Conservation (phyloP, 306 rosid species). For the Prunus padus region DNA sequence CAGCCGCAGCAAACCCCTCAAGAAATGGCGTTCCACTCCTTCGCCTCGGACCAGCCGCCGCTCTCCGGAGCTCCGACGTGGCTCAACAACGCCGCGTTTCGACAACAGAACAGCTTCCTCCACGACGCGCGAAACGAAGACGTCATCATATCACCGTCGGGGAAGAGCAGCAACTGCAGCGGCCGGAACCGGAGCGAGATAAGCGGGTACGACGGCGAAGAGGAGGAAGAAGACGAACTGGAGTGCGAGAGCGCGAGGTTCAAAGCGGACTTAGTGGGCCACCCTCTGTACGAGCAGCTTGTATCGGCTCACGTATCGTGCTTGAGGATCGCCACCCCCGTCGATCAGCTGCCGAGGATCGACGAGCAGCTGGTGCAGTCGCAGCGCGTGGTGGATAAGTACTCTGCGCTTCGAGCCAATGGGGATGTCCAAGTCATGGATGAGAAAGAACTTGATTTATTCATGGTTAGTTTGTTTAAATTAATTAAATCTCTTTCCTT, state of each 20-base stretch:
- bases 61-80: constrained; percentile 42
- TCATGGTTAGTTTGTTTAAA: constrained; percentile 48
- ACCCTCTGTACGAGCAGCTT: constrained; percentile 86
- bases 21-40: constrained; percentile 60
- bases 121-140: constrained; percentile 32
- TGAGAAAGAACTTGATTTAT: constrained; percentile 76
- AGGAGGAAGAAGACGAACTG: constrained; percentile 17
- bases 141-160: constrained; percentile 17
- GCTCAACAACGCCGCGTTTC: constrained; percentile 49
- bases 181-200: constrained; percentile 31
- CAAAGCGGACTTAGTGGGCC: constrained; percentile 71
- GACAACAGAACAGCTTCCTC: constrained; percentile 55
- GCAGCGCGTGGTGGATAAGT: constrained; percentile 62
- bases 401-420: constrained; percentile 39
- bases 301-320: constrained; percentile 87
- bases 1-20: constrained; percentile 32
- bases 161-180: constrained; percentile 24
- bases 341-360: constrained; percentile 81
- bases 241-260: constrained; percentile 39
- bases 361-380: constrained; percentile 81
- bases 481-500: background rate
- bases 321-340: constrained; percentile 88
- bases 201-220: constrained; percentile 16
- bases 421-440: constrained; percentile 30
- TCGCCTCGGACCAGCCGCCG: constrained; percentile 30